Base-by-base conservation (phyloP, 495 filamentous ascomycete species). In the Arthonia radiata region DNA sequence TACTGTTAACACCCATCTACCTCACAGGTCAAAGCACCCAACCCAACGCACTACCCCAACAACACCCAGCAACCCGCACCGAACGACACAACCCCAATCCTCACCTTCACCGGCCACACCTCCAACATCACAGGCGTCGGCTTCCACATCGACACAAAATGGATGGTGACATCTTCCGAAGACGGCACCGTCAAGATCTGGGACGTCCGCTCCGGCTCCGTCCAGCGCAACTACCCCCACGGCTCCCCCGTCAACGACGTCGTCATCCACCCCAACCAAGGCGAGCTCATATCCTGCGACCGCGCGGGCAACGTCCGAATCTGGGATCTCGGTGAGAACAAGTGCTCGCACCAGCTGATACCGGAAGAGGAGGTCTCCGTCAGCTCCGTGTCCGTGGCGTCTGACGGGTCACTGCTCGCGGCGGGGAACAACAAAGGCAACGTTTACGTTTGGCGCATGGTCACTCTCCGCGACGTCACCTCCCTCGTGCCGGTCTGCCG, bases 121-220 rank as follows among this genome's bases (percentile, higher is more conserved):
- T 73, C 67, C 36, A 97, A 97, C 37, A 67, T 97, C 43, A 97
- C 86, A 0, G 86, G 89, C 3, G 72, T 97, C 15, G 86, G 81
- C 14, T 97, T 94, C 42, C 86, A 97, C 47, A 92, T 81, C 40
- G 86, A 97, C 44, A 81, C 81, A 7, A 94, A 94, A 50, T 97
- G 86, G 86, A 93, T 97, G 81, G 83, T 93, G n/a, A 97, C 86
- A 3, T 86, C 77, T 49, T 89, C 78, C 19, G 86, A 97, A 45
- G 86, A 97, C 40, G 76, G 82, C 26, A 90, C 81, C 5, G 83
- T 97, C 35, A 94, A 93, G 57, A 90, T 97, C 24, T 97, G 86
- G 86, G 89, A 97, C 46, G 94, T 83, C 4, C 61, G 89, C 14
- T 73, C 60, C 4, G 89, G 79, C 13, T 71, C 58, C 24, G 63